phyloP scores from a whole-genome alignment of 148 eudicot species.

The Cornus kousa region DNA sequence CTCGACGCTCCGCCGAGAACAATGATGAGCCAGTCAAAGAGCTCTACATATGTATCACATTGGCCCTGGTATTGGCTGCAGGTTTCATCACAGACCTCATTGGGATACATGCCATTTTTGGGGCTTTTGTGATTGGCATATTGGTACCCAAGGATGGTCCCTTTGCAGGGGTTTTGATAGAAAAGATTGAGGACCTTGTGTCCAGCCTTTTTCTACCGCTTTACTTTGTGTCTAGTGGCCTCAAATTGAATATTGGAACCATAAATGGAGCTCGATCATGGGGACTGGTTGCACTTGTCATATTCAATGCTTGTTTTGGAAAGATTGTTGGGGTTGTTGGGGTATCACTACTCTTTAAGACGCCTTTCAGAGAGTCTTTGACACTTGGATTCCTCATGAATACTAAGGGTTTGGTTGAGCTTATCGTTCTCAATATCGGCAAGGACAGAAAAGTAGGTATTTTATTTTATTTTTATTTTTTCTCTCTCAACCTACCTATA shows the following conservation, averaged over 20 bases:
- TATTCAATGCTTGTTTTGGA: constrained; percentile 68
- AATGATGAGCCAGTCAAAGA: constrained; percentile 70
- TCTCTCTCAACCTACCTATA: no score
- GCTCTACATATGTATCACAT: constrained; percentile 53
- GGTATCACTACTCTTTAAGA: constrained; percentile 50
- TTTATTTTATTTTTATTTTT: no score
- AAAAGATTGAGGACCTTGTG: constrained; percentile 83
- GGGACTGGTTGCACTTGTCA: constrained; percentile 76
- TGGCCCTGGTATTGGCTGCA: constrained; percentile 67
- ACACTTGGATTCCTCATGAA: constrained; percentile 76
- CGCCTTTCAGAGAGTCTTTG: constrained; percentile 56
- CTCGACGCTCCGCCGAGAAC: constrained; percentile 41
- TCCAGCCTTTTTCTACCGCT: constrained; percentile 77
- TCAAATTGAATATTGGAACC: constrained; percentile 72
- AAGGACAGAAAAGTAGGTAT: constrained; percentile 68
- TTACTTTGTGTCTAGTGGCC: constrained; percentile 77
- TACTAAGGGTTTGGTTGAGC: constrained; percentile 81
- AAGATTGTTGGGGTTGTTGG: constrained; percentile 66
- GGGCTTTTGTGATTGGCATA: constrained; percentile 78
- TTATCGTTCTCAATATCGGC: constrained; percentile 77
- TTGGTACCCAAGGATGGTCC: constrained; percentile 78
- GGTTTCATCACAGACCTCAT: constrained; percentile 70
- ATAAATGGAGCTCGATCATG: constrained; percentile 76
- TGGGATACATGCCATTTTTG: constrained; percentile 85
- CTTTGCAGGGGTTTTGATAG: constrained; percentile 63